Evolutionary conservation across 805 yeast species (phyloP).

Genomic region (Sporopachydermia lactativora): DNA sequence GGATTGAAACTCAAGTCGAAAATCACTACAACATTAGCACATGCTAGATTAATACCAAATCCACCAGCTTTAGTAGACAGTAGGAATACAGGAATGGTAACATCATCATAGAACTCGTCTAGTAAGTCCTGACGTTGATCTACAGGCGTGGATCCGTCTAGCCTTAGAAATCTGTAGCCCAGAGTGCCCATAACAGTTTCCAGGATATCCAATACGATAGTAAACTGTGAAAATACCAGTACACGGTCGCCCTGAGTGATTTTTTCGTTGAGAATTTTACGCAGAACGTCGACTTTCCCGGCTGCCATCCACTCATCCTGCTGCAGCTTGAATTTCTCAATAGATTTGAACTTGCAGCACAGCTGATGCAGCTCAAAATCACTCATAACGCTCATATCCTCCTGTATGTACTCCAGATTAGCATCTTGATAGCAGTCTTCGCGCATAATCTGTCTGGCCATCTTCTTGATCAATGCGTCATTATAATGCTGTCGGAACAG

Average conservation of each 20-base stretch:
- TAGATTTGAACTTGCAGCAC: slow-evolving; percentile 52
- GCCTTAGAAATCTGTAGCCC: slow-evolving; percentile 58
- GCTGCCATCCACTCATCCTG: slow-evolving; percentile 47
- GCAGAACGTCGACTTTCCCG: slow-evolving; percentile 57
- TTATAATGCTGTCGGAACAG: slow-evolving; percentile 55
- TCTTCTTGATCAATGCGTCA: slow-evolving; percentile 38
- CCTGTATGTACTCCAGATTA: slow-evolving; percentile 60
- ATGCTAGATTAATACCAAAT: slow-evolving; percentile 91
- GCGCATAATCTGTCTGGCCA: slow-evolving; percentile 69
- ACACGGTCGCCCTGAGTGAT: slow-evolving; percentile 49
- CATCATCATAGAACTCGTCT: slow-evolving; percentile 77
- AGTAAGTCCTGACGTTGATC: slow-evolving; percentile 86
- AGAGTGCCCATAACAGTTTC: slow-evolving; percentile 57
- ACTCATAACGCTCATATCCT: slow-evolving; percentile 91
- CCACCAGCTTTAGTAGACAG: slow-evolving; percentile 97
- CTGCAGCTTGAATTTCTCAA: slow-evolving; percentile 37
- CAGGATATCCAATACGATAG: slow-evolving; percentile 80
- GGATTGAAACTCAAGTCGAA: slow-evolving; percentile 95
- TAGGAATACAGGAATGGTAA: slow-evolving; percentile 69
- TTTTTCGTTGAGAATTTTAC: slow-evolving; percentile 41
- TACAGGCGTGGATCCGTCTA: slow-evolving; percentile 91
- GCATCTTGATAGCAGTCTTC: slow-evolving; percentile 75
- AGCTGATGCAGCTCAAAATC: slow-evolving; percentile 76
- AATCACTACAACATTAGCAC: slow-evolving; percentile 85
- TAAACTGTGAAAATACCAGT: slow-evolving; percentile 79